Base-by-base conservation (phyloP, 768 basidiomycete genomes). In the Lactarius hengduanensis region DNA sequence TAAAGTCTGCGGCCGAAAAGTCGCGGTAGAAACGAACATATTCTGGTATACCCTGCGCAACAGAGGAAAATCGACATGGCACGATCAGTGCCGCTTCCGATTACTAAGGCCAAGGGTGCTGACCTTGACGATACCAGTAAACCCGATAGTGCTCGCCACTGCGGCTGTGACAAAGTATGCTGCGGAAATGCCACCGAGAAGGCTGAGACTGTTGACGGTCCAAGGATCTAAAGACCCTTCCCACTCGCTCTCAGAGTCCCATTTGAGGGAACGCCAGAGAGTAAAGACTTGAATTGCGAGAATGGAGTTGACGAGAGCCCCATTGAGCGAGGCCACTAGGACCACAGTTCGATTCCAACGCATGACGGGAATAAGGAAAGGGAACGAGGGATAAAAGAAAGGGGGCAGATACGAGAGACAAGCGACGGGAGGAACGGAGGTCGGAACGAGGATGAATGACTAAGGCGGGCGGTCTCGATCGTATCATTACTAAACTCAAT, bases 21-120 rank as follows among this genome's bases (percentile, higher is more conserved):
- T 91, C 90, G 68, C 91, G 86, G 78, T 91, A 93, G 71, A 93
- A 86, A 62, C 89, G 88, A 59, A 93, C 84, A 69, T 86, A 84
- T 0, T 84, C 77, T 4, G 86, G 79, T 67, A 84, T 83, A 72
- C 79, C 83, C 91, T 92, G 70, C 20, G 54, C 43, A 26, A 34
- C 6, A 65, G 28, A 54, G 18, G 59, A 26, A 41, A 41, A 11
- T 22, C 22, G 50, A 26, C 22, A 53, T 41, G 47, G 22, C 26
- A 65, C 28, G 50, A 22, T 45, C 16, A 55, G 53, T 47, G 20
- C 22, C 40, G 13, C 53, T 53, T 13, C 22, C n/a, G 40, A 67
- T 8, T 47, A 50, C 57, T 41, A 62, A 58, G 56, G 28, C 18
- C 10, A 6, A 56, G 78, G 53, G 0, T 8, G 10, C 66, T 54